Base-by-base conservation (phyloP, 805 yeast genomes). In the Cyberlindnera lachancei region DNA sequence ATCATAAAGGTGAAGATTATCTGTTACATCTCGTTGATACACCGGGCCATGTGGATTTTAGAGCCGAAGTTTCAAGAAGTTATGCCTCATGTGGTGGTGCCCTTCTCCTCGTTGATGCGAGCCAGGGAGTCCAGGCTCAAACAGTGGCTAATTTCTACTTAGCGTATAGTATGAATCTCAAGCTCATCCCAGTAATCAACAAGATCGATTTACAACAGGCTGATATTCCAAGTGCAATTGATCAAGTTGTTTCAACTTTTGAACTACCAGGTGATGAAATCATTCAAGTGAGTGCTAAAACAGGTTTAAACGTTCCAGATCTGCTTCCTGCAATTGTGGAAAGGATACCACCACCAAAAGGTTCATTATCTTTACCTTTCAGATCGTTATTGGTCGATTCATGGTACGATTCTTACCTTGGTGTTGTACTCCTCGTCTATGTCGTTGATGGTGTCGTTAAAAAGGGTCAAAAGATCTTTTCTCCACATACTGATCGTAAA, bases 61-160 rank as follows among this genome's bases (percentile, higher is more conserved):
- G 96, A 33, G 80, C 92, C 7, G 98, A 90, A 49, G 98, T 90
- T 2, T 77, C 94, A 4, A 61, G 97, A 45, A 84, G 95, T 7
- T 88, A 88, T 58, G 96, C 96, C 3, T 83, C 96, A 0, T 92
- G 96, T 63, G 94, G 88, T 23, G 97, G 97, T 11, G 96, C 96
- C 0, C 59, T 90, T 25, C 56, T 90, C 25, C 58, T 90, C 15
- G 94, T 90, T 2, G 98, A 92, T 63, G 97, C 97, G 2, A 70
- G 90, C 3, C 96, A 92, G 51, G 97, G 97, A 31, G 87, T 90
- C 4, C 96, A 87, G 55, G 97, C 97, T 0, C 98, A 90, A 55
- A 92, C 98, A 0, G 96, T 90, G n/a, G 96, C 98, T 16, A 90
- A 92, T 55, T 90, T 84, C 58, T 85, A 80, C 50, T 64, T 90